Percentiles rank a stretch among this genome's conserved stretches.
These are phyloP conservation scores for Cytospora piceae DNA, from an alignment of 2,329 filamentous ascomycete species.

Conservation along the genomic window DNA sequence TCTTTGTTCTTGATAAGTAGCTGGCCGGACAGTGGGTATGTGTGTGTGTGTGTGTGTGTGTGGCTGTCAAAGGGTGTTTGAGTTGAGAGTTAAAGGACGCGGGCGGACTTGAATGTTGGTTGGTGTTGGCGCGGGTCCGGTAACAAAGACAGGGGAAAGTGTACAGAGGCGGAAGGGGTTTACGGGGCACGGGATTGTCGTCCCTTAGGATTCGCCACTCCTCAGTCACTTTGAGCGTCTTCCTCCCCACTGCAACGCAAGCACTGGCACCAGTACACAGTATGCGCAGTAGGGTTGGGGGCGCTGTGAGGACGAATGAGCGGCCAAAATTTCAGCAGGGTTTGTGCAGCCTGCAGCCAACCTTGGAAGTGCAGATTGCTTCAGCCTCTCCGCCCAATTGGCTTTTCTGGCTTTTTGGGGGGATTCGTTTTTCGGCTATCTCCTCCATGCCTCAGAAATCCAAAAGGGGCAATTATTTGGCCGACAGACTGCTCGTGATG, in stretches of 20 bases:
- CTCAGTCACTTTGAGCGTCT: background rate
- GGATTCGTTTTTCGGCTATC: background rate
- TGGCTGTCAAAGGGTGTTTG: background rate
- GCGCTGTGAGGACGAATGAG: background rate
- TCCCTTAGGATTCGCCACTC: conserved; percentile 1
- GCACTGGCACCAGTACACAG: background rate
- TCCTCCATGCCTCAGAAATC: background rate
- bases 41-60: background rate
- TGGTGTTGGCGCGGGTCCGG: no score
- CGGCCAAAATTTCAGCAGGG: background rate
- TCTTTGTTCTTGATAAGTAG: background rate
- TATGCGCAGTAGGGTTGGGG: background rate
- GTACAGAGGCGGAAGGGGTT: background rate
- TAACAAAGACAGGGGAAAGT: background rate
- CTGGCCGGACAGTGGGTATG: background rate
- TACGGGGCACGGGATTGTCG: background rate
- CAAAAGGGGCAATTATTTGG: background rate
- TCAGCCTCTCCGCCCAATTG: background rate
- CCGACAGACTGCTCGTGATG: no score
- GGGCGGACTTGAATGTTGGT: background rate
- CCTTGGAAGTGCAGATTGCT: background rate
- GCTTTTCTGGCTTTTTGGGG: background rate
- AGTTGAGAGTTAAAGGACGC: background rate
- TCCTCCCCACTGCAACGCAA: conserved; percentile 4
- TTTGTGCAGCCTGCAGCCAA: background rate